Evolutionary conservation across 2,329 filamentous ascomycete genomes (phyloP).

Genomic region (Penicillium nordicum): DNA sequence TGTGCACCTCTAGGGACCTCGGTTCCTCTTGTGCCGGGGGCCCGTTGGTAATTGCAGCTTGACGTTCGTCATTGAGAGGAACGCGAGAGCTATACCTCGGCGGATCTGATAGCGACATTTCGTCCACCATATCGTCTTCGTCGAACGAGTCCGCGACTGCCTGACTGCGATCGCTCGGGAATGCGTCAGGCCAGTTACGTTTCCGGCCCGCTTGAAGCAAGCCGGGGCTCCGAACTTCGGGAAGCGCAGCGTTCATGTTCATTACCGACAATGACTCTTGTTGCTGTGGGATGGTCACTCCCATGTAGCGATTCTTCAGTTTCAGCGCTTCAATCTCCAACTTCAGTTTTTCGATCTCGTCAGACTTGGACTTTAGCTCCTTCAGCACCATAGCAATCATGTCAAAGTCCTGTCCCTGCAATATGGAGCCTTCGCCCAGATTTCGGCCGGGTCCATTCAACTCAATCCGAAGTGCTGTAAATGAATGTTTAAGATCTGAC

Average conservation of each 20-base stretch:
- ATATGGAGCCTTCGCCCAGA: constrained; percentile 18
- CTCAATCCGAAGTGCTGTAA: constrained; percentile 38
- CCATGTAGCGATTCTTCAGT: constrained; percentile 34
- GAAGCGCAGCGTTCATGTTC: constrained; percentile 15
- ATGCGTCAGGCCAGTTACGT: constrained; percentile 31
- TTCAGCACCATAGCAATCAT: constrained; percentile 40
- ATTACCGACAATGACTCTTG: constrained; percentile 8
- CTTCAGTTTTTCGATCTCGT: constrained; percentile 39
- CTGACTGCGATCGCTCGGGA: constrained; percentile 22
- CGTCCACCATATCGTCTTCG: constrained; percentile 31
- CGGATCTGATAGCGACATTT: constrained; percentile 23
- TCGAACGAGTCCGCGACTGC: constrained; percentile 34
- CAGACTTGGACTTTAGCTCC: constrained; percentile 39
- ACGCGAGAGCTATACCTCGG: constrained; percentile 23
- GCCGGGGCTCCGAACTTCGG: constrained; percentile 34
- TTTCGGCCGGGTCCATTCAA: constrained; percentile 31
- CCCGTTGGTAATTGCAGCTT: neutral
- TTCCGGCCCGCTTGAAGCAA: constrained; percentile 35
- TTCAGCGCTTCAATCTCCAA: constrained; percentile 40
- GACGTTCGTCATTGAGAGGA: constrained; percentile 21
- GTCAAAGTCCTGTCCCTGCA: constrained; percentile 29
- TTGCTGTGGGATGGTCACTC: constrained; percentile 24
- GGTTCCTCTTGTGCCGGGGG: neutral
- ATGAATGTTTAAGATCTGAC: constrained; percentile 39
- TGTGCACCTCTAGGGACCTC: constrained; percentile 4